phyloP scores from a whole-genome alignment of 148 eudicot species.

The Rhododendron vialii region DNA sequence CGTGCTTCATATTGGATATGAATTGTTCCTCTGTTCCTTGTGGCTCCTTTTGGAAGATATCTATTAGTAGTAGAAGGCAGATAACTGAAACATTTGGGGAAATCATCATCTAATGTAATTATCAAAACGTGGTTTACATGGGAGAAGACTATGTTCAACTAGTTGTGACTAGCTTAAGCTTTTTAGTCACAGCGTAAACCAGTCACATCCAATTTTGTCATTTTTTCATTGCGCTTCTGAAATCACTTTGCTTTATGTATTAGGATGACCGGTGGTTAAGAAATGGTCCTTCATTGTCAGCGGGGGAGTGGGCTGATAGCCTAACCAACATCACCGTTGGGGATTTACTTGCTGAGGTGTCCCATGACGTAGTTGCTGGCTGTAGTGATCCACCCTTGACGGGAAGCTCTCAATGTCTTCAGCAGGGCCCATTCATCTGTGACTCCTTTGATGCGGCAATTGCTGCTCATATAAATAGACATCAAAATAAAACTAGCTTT shows the following conservation, averaged over 20 bases:
- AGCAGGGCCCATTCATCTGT: constrained; percentile 59
- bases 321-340: constrained; percentile 76
- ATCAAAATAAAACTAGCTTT: constrained; percentile 42
- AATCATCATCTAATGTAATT: background rate
- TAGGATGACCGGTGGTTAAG: constrained; percentile 38
- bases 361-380: constrained; percentile 29
- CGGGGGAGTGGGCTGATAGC: constrained; percentile 83
- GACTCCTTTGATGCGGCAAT: constrained; percentile 98
- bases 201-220: background rate
- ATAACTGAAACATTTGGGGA: background rate
- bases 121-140: background rate
- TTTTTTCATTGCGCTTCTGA: constrained; percentile 9
- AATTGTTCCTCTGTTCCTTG: constrained; percentile 1
- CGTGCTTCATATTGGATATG: background rate
- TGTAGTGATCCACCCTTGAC: constrained; percentile 30
- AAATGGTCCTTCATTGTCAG: constrained; percentile 35
- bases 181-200: background rate
- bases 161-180: background rate
- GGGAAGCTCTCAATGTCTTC: constrained; percentile 34
- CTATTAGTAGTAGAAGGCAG: background rate
- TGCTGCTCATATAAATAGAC: constrained; percentile 80
- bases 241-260: constrained; percentile 6
- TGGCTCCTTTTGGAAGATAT: background rate
- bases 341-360: constrained; percentile 54
- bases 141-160: background rate